Conservation (phyloP, 2,329 filamentous ascomycete genomes). For the Monosporascus ibericus region DNA sequence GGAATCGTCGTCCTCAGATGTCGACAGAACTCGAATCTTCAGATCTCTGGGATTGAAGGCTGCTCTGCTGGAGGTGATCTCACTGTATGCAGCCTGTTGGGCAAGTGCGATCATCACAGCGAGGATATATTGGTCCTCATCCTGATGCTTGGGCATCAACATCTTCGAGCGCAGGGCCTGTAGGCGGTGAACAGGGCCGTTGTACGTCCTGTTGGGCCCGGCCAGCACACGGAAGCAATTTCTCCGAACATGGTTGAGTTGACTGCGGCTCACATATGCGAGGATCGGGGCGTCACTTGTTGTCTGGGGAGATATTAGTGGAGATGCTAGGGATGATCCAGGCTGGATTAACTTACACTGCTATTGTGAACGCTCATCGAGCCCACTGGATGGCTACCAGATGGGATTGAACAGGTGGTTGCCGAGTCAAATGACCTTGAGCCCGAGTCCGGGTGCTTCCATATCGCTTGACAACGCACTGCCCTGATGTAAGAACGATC, state of each 20-base stretch:
- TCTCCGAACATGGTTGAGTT: slow-evolving; percentile 39
- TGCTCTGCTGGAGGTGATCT: slow-evolving; percentile 7
- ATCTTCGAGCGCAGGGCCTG: slow-evolving; percentile 40
- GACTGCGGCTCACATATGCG: slow-evolving; percentile 42
- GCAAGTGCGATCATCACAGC: slow-evolving; percentile 51
- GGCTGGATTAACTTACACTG: no score
- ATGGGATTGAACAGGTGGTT: slow-evolving; percentile 29
- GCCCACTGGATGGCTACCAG: slow-evolving; percentile 17
- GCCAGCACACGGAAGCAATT: slow-evolving; percentile 40
- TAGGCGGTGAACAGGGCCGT: slow-evolving; percentile 42
- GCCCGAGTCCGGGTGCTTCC: slow-evolving; percentile 33
- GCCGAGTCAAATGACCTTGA: slow-evolving; percentile 29
- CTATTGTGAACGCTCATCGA: no score
- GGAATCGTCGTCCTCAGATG: slow-evolving; percentile 38
- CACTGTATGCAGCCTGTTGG: slow-evolving; percentile 45
- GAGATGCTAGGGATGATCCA: no score
- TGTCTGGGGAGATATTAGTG: neutral
- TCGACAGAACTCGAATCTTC: slow-evolving; percentile 42
- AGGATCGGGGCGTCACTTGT: slow-evolving; percentile 29
- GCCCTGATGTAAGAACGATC: slow-evolving; percentile 36
- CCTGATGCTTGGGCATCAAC: slow-evolving; percentile 39
- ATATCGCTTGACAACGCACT: slow-evolving; percentile 44
- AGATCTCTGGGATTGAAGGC: slow-evolving; percentile 32
- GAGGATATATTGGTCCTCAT: slow-evolving; percentile 48
- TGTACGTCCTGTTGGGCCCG: slow-evolving; percentile 34